Evolutionary conservation across 768 basidiomycete genomes (phyloP).

Genomic region (Rossbeevera mucosa): DNA sequence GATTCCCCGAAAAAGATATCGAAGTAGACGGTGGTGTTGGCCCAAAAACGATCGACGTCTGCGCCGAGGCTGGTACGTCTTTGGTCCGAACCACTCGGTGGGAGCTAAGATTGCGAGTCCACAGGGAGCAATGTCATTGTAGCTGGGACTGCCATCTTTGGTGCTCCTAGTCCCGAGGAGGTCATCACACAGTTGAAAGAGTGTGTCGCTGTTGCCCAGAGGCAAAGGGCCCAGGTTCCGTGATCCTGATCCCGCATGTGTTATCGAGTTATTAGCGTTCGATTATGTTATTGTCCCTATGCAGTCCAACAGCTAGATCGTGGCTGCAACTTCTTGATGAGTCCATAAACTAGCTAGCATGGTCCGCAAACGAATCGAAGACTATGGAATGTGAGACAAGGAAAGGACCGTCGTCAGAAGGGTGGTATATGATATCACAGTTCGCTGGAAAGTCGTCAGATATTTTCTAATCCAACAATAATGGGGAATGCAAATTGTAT

Average conservation of each 20-base stretch:
- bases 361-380: conserved; percentile 19
- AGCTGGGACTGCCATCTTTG: conserved; percentile 94
- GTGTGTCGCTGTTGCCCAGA: conserved; percentile 65
- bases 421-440: conserved; percentile 28
- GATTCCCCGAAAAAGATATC: conserved; percentile 93
- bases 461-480: conserved; percentile 31
- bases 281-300: conserved; percentile 24
- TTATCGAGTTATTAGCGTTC: conserved; percentile 21
- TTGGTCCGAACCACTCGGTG: not conserved
- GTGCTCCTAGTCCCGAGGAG: conserved; percentile 66
- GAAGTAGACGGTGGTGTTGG: conserved; percentile 99
- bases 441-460: conserved; percentile 21
- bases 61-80: conserved; percentile 78
- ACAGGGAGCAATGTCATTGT: conserved; percentile 97
- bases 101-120: not conserved
- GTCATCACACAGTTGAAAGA: conserved; percentile 73
- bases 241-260: conserved; percentile 1
- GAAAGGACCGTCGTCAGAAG: conserved; percentile 23
- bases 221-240: conserved; percentile 29
- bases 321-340: conserved; percentile 1
- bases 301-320: conserved; percentile 15
- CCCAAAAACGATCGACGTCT: conserved; percentile 79
- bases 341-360: conserved; percentile 15
- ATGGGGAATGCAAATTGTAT: conserved; percentile 23
- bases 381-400: conserved; percentile 21